Percentiles rank a stretch among this genome's conserved stretches.
Conservation (phyloP, 176 grass and related monocot species). For the Tillandsia fasciculata region DNA sequence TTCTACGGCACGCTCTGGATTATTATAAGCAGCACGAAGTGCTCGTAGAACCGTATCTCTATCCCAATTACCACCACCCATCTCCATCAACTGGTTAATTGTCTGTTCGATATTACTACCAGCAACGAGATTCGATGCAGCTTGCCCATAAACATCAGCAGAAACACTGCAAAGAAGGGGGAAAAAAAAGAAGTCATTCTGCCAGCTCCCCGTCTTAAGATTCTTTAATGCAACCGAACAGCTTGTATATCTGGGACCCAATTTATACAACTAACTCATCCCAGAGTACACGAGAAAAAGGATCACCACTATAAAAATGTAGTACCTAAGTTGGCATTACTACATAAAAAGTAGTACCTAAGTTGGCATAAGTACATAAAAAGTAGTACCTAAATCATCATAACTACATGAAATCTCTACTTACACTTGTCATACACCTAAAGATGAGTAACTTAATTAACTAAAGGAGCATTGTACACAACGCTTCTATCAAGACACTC, state of each 20-base stretch:
- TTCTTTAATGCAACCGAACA: not conserved
- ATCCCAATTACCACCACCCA: constrained; percentile 97
- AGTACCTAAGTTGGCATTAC: no score
- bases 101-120: constrained; percentile 52
- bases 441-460: no score
- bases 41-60: constrained; percentile 63
- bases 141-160: constrained; percentile 39
- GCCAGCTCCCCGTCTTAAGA: not conserved
- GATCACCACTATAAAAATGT: no score
- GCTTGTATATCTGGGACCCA: not conserved
- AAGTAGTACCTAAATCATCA: no score
- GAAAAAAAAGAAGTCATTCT: constrained; percentile 2
- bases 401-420: no score
- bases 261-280: no score
- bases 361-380: no score
- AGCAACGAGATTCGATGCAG: constrained; percentile 55
- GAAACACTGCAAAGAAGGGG: constrained; percentile 30
- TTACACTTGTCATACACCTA: no score
- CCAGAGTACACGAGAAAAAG: no score
- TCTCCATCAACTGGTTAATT: constrained; percentile 83
- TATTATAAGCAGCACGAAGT: constrained; percentile 89
- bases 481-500: no score
- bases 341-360: no score
- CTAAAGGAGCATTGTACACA: no score
- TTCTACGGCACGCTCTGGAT: constrained; percentile 92